phyloP scores from a whole-genome alignment of 352 stramenopile genomes.

The Elongisporangium anandrum region DNA sequence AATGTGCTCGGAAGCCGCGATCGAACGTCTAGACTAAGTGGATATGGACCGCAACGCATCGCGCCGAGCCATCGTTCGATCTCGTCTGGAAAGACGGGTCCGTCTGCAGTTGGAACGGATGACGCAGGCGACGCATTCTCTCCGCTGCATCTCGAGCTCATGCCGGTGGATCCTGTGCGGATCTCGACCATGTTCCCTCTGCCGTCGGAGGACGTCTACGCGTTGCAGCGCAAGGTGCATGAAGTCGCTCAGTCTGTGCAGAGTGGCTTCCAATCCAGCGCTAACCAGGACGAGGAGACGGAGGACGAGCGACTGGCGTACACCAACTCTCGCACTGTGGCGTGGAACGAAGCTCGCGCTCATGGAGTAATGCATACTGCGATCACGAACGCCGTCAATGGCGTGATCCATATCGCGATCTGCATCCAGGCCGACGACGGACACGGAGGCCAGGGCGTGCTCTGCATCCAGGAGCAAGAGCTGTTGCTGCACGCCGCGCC shows the following conservation, averaged over 20 bases:
- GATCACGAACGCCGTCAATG: constrained; percentile 67
- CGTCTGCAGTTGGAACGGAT: constrained; percentile 4
- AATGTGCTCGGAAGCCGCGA: constrained; percentile 27
- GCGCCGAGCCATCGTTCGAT: constrained; percentile 28
- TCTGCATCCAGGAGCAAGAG: constrained; percentile 62
- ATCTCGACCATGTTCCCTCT: constrained; percentile 78
- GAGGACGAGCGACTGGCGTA: constrained; percentile 67
- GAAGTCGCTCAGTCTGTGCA: constrained; percentile 69
- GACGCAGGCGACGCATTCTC: constrained; percentile 25
- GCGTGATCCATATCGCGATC: constrained; percentile 63
- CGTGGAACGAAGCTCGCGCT: constrained; percentile 49
- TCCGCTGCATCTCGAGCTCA: constrained; percentile 32
- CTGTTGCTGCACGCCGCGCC: constrained; percentile 37
- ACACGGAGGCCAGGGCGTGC: constrained; percentile 55
- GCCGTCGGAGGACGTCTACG: constrained; percentile 66
- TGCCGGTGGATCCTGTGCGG: constrained; percentile 51
- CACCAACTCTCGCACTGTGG: constrained; percentile 59
- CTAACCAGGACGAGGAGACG: constrained; percentile 38
- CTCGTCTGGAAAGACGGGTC: constrained; percentile 4
- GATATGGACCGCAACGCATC: not conserved
- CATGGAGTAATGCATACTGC: constrained; percentile 63
- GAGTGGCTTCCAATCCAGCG: constrained; percentile 64
- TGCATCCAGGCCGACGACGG: constrained; percentile 58
- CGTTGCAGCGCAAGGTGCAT: constrained; percentile 69
- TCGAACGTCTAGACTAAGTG: constrained; percentile 5